Evolutionary conservation across 2,329 filamentous ascomycete genomes (phyloP).

Genomic region (Aspergillus sergii): DNA sequence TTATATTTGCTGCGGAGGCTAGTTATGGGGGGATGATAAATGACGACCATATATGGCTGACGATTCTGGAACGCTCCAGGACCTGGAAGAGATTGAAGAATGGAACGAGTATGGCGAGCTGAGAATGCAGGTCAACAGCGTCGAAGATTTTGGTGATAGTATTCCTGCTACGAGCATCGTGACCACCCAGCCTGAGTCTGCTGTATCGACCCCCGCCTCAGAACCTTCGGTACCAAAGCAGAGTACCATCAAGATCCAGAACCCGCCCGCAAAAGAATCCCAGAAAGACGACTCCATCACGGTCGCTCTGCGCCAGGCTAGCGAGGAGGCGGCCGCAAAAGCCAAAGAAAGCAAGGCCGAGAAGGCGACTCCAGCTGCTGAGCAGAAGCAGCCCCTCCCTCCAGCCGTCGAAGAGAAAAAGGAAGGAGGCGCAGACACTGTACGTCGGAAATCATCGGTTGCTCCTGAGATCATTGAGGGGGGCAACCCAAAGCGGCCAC

Average conservation of each 20-base stretch:
- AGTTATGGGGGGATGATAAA: neutral
- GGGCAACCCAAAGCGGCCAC: slow-evolving; percentile 30
- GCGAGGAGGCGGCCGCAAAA: slow-evolving; percentile 42
- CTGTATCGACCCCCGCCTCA: slow-evolving; percentile 27
- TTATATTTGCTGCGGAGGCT: neutral
- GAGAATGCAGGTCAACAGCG: slow-evolving; percentile 71
- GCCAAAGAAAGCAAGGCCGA: slow-evolving; percentile 35
- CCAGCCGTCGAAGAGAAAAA: slow-evolving; percentile 15
- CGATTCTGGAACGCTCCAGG: slow-evolving; percentile 54
- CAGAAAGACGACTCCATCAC: slow-evolving; percentile 43
- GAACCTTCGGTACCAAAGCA: slow-evolving; percentile 29
- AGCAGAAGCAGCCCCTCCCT: slow-evolving; percentile 19
- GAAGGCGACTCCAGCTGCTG: slow-evolving; percentile 14
- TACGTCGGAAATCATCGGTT: slow-evolving; percentile 32
- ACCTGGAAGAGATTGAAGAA: slow-evolving; percentile 91
- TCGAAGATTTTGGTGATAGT: slow-evolving; percentile 34
- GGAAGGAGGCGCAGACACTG: slow-evolving; percentile 19
- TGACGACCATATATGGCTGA: slow-evolving; percentile 13
- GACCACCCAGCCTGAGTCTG: slow-evolving; percentile 25
- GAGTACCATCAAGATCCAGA: slow-evolving; percentile 46
- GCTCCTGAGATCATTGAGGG: slow-evolving; percentile 31
- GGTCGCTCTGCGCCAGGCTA: slow-evolving; percentile 47
- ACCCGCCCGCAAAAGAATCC: slow-evolving; percentile 38
- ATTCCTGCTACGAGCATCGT: slow-evolving; percentile 34
- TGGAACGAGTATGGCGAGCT: slow-evolving; percentile 99